Conservation (phyloP, 768 basidiomycete species). For the Tylopilus intermedius region DNA sequence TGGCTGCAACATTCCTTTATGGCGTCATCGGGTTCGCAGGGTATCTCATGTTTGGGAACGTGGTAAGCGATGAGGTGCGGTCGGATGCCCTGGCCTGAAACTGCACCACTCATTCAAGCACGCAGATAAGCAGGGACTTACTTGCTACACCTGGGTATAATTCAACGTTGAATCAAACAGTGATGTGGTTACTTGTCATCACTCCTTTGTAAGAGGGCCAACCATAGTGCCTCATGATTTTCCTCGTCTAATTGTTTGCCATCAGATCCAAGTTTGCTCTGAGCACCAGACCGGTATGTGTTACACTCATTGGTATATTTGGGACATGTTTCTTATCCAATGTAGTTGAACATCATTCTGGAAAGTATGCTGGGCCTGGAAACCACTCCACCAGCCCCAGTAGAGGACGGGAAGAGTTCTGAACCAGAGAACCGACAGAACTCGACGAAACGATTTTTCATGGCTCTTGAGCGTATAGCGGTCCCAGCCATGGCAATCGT, state of each 20-base stretch:
- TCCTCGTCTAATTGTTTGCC: slow-evolving; percentile 13
- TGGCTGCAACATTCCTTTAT: slow-evolving; percentile 58
- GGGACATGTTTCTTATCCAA: not conserved
- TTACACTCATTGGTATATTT: not conserved
- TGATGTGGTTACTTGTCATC: slow-evolving; percentile 83
- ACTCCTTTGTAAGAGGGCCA: slow-evolving; percentile 55
- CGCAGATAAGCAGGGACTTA: slow-evolving; percentile 78
- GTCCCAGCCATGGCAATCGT: slow-evolving; percentile 57
- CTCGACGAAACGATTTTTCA: slow-evolving; percentile 36
- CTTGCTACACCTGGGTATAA: slow-evolving; percentile 71
- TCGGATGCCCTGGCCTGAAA: not conserved
- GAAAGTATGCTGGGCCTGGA: slow-evolving; percentile 75
- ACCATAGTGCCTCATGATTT: not conserved
- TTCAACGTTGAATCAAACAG: slow-evolving; percentile 60
- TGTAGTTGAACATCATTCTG: slow-evolving; percentile 73
- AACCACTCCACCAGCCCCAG: slow-evolving; percentile 9
- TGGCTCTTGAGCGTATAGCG: slow-evolving; percentile 51
- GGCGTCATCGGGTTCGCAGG: slow-evolving; percentile 73
- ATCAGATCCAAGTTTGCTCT: slow-evolving; percentile 83
- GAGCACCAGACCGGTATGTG: slow-evolving; percentile 67
- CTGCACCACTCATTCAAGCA: not conserved
- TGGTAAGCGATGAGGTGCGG: slow-evolving; percentile 75
- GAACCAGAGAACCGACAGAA: slow-evolving; percentile 5
- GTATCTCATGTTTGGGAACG: slow-evolving; percentile 85
- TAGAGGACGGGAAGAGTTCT: slow-evolving; percentile 25